A percentile compares a stretch with the other conserved stretches of the same genome.
Evolutionary conservation across 176 grass and related monocot species (phyloP).

Genomic region (Eragrostis curvula): DNA sequence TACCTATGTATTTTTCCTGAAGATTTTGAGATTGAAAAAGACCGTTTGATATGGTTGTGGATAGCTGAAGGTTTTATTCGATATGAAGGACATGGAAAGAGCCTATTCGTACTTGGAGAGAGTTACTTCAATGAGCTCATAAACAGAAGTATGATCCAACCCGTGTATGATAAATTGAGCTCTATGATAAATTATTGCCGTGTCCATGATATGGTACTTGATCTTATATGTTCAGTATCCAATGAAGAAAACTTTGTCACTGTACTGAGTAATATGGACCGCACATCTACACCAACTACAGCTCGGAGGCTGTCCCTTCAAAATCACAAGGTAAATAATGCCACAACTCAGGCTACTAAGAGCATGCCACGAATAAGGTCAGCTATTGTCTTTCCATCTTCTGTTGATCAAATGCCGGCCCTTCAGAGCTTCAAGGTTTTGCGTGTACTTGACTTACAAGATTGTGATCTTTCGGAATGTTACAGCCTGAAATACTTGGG

Average conservation of each 20-base stretch:
- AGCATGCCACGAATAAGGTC: background rate
- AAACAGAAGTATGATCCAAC: conserved; percentile 21
- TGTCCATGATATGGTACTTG: conserved; percentile 33
- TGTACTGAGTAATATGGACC: background rate
- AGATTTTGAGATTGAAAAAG: background rate
- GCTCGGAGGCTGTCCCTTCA: conserved; percentile 4
- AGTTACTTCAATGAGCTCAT: conserved; percentile 13
- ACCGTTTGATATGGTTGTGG: conserved; percentile 2
- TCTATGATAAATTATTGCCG: background rate
- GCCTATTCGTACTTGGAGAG: background rate
- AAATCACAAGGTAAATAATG: background rate
- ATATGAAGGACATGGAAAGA: background rate
- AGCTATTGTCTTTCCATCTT: background rate
- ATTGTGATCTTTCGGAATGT: background rate
- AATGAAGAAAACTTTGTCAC: conserved; percentile 10
- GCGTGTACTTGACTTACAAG: background rate
- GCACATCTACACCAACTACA: too few species aligned
- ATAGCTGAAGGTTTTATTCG: conserved; percentile 22
- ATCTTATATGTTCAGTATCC: background rate
- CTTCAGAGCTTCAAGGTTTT: background rate
- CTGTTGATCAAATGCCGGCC: background rate
- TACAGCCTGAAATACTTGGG: background rate
- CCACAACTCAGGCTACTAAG: background rate
- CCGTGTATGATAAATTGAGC: background rate
- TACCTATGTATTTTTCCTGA: conserved; percentile 24